These are phyloP conservation scores for Pseudogymnoascus sp. DNA, from an alignment of 2,329 filamentous ascomycete genomes.

Conservation along the genomic window DNA sequence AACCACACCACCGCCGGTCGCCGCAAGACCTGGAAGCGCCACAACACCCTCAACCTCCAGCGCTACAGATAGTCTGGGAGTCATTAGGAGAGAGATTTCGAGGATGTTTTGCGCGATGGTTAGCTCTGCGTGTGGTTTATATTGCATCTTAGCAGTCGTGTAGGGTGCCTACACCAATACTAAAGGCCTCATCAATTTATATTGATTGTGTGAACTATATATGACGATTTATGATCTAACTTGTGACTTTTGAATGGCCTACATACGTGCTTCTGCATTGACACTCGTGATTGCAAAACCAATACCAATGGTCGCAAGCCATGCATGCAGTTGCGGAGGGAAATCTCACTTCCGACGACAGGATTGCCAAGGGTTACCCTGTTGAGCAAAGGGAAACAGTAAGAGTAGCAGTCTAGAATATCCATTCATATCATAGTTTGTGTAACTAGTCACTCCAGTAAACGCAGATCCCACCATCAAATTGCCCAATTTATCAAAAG, in stretches of 20 bases:
- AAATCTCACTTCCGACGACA: not conserved
- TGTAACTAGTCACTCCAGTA: not conserved
- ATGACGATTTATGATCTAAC: conserved; percentile 6
- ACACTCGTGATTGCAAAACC: not conserved
- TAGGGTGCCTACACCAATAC: conserved; percentile 5
- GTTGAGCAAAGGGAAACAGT: not conserved
- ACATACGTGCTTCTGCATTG: not conserved
- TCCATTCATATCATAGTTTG: conserved; percentile 5
- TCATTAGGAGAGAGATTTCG: not conserved
- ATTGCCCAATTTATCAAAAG: conserved; percentile 4
- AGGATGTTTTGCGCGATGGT: conserved; percentile 4
- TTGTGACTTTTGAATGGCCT: not conserved
- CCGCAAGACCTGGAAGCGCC: conserved; percentile 99
- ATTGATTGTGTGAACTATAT: conserved; percentile 11
- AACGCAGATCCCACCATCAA: not conserved
- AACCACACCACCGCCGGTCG: conserved; percentile 96
- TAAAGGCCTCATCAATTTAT: conserved; percentile 9
- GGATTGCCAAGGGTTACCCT: not conserved
- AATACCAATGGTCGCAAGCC: not conserved
- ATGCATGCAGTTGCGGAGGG: not conserved
- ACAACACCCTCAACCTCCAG: conserved; percentile 99
- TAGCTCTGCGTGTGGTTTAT: conserved; percentile 3
- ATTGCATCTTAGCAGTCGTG: conserved; percentile 6
- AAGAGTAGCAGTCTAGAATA: conserved; percentile 3
- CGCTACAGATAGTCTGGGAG: conserved; percentile 69